Percentiles rank a stretch among this genome's conserved stretches.
Conservation (phyloP, 345 rosid genomes). For the Brassica nigra region DNA sequence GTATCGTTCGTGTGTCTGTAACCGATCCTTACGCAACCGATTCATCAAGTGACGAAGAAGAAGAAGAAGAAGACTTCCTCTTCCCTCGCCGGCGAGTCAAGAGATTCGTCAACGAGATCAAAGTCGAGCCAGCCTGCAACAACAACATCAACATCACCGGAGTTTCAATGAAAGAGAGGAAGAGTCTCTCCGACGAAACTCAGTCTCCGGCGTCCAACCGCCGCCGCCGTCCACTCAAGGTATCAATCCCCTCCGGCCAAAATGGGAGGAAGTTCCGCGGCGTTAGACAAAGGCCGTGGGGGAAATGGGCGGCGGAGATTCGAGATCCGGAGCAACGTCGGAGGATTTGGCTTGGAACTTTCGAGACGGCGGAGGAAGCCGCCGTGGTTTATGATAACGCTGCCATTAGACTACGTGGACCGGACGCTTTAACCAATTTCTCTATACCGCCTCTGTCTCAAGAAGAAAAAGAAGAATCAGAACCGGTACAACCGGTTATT, state of each 20-base stretch:
- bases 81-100: constrained; percentile 61
- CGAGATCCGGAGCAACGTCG: constrained; percentile 88
- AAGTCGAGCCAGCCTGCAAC: constrained; percentile 47
- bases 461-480: constrained; percentile 16
- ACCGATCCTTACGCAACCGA: constrained; percentile 89
- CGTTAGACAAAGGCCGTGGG: constrained; percentile 95
- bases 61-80: constrained; percentile 44
- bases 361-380: constrained; percentile 91
- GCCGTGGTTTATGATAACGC: constrained; percentile 93
- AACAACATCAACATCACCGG: constrained; percentile 4
- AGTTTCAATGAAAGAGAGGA: constrained; percentile 23
- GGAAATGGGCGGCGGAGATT: constrained; percentile 99
- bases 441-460: constrained; percentile 43
- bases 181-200: constrained; percentile 34
- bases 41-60: constrained; percentile 90
- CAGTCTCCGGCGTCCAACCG: constrained; percentile 24
- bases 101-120: constrained; percentile 73
- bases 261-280: constrained; percentile 76
- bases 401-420: constrained; percentile 86
- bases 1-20: constrained; percentile 57
- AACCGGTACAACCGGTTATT: constrained; percentile 34
- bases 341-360: constrained; percentile 91
- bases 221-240: constrained; percentile 39
- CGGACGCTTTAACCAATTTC: constrained; percentile 83
- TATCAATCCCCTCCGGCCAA: constrained; percentile 20